Evolutionary conservation across 2,329 filamentous ascomycete species (phyloP).

Genomic region (Ophiostoma populinum): DNA sequence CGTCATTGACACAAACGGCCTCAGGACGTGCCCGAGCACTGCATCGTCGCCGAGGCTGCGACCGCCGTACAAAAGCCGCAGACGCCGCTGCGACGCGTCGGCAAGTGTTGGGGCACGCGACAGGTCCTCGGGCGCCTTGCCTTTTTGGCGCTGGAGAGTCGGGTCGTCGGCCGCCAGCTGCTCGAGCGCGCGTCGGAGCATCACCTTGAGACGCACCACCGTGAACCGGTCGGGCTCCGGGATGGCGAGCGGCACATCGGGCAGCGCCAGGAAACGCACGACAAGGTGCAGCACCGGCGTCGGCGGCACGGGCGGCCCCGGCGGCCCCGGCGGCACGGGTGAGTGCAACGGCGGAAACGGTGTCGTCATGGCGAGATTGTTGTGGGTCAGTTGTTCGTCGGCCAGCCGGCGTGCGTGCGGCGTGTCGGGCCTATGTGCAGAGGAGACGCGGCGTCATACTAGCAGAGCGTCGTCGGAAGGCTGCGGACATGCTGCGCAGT

Average conservation of each 20-base stretch:
- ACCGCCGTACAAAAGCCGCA: conserved; percentile 81
- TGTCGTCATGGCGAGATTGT: not conserved
- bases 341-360: not conserved
- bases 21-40: conserved; percentile 51
- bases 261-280: conserved; percentile 76
- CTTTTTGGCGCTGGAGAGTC: not conserved
- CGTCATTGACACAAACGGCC: conserved; percentile 29
- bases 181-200: conserved; percentile 54
- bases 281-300: conserved; percentile 66
- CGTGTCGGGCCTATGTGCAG: not conserved
- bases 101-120: conserved; percentile 2
- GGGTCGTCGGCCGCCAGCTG: not conserved
- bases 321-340: not conserved
- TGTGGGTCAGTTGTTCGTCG: too few relatives aligned
- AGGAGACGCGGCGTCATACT: not conserved
- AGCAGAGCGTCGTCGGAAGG: not conserved
- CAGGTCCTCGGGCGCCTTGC: not conserved
- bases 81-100: conserved; percentile 37
- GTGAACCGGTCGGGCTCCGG: conserved; percentile 50
- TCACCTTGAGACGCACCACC: conserved; percentile 61
- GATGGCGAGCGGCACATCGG: conserved; percentile 69
- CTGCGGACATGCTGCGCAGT: not conserved
- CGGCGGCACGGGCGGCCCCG: conserved; percentile 15
- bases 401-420: not conserved
- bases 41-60: conserved; percentile 64